Conservation (phyloP, 2,329 filamentous ascomycete genomes). For the Ophiostoma ulmi region DNA sequence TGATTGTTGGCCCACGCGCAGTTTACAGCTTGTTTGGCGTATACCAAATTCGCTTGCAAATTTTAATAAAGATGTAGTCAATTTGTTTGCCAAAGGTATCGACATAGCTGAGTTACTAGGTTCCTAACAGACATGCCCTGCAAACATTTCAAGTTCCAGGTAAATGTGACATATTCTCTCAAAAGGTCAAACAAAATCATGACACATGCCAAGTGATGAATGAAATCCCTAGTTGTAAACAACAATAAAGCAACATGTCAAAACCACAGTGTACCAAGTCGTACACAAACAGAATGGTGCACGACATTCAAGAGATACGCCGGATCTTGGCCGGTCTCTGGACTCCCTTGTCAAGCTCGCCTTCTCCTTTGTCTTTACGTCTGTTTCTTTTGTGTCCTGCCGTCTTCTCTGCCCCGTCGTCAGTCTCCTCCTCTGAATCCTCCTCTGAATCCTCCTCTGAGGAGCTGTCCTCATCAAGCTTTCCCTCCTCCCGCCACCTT, state of each 20-base stretch:
- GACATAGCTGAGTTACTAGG: too few species aligned
- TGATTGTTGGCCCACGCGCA: too few species aligned
- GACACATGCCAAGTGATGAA: too few species aligned
- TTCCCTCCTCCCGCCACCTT: background rate
- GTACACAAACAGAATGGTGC: background rate
- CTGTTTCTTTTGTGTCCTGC: background rate
- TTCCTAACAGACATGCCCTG: too few species aligned
- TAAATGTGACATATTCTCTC: too few species aligned
- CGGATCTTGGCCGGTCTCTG: background rate
- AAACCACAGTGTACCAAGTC: background rate
- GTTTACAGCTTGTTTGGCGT: too few species aligned
- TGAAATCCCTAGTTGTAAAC: too few species aligned
- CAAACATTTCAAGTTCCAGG: too few species aligned
- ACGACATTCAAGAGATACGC: background rate
- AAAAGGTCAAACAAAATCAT: too few species aligned
- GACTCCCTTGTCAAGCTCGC: background rate
- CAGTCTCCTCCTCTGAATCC: background rate
- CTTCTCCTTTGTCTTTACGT: background rate
- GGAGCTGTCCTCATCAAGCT: background rate
- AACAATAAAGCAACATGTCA: background rate
- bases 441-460: background rate
- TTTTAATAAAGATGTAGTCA: too few species aligned
- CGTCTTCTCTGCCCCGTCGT: background rate
- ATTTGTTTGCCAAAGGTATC: too few species aligned
- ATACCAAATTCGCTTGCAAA: too few species aligned